These are phyloP conservation scores for Casuarina equisetifolia DNA, from an alignment of 306 rosid genomes.

Conservation along the genomic window DNA sequence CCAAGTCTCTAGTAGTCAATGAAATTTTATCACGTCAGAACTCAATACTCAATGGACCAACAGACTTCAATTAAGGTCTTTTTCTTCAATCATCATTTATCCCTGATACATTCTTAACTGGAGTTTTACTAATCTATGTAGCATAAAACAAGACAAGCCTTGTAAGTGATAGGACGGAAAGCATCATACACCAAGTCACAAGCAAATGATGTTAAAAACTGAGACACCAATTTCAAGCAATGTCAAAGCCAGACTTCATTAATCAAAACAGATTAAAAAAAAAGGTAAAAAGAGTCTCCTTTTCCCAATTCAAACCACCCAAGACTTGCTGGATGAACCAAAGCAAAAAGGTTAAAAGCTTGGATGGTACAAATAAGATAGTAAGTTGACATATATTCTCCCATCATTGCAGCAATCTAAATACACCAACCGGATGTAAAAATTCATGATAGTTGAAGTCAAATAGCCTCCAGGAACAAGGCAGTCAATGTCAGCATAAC, in stretches of 20 bases:
- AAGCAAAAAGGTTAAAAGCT: background rate
- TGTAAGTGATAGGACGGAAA: background rate
- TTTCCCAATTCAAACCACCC: background rate
- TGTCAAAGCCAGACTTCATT: background rate
- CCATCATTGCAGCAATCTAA: background rate
- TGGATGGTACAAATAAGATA: background rate
- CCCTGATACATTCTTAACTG: background rate
- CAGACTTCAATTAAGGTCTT: background rate
- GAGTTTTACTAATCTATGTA: background rate
- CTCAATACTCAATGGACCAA: background rate
- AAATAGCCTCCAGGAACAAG: constrained; percentile 79
- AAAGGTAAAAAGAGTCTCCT: background rate
- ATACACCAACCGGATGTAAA: constrained; percentile 73
- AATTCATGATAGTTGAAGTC: constrained; percentile 88
- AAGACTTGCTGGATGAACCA: background rate
- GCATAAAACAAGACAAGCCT: background rate
- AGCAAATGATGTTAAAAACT: background rate
- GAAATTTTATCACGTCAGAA: background rate
- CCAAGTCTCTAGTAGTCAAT: background rate
- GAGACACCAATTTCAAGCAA: background rate
- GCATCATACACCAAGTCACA: background rate
- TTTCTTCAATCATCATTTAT: background rate
- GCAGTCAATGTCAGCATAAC: constrained; percentile 64
- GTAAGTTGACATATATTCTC: background rate
- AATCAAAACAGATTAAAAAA: background rate